Evolutionary conservation across 2,329 filamentous ascomycete genomes (phyloP), one percentile per base, ranked within the genome.

Genomic region (Boeremia exigua): DNA sequence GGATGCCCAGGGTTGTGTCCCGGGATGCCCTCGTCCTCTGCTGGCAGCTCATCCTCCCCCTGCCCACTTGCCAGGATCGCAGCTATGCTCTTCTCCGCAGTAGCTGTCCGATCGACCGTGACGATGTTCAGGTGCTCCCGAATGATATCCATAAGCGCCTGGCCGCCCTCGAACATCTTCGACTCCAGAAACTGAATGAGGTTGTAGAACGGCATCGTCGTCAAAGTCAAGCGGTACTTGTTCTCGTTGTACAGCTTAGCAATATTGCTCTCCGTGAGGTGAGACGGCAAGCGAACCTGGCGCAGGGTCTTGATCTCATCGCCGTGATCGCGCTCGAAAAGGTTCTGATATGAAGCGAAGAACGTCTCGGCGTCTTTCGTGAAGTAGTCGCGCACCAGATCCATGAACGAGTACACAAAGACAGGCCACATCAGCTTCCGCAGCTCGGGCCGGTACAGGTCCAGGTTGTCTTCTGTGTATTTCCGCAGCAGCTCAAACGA

Each of bases 391-490:
- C 82, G 82, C 27, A 96, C 84, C 51, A 98, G 84, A 54, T 91
- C 88, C 25, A 99, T 81, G 71, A 90, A 97, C 0, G 91, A 95
- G 76, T 99, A 96, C 46, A 98, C 90, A 69, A 97, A 98, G 0
- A 96, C 80, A 0, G 95, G 95, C 92, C 95, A 99, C 14, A 96
- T 79, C 4, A 98, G 81, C 63, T 96, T 92, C 55, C 86, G 84
- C 3, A 99, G 82, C 78, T 99, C 95, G 39, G 94, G 92, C 86
- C 93, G 56, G 84, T 98, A 98, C 27, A 98, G 84, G 62, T 98
- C 94, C 23, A 99, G 82, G 56, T 91, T 93, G 65, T 94, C 92
- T 63, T 97, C 92, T 42, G 96, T 88, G 89, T 93, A 99, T 61
- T 86, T 84, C 61, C 84, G 88, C 37, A 96, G 79, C 37, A 93